These are phyloP conservation scores for Sinapis alba DNA, from an alignment of 441 rosid genomes.

Conservation along the genomic window DNA sequence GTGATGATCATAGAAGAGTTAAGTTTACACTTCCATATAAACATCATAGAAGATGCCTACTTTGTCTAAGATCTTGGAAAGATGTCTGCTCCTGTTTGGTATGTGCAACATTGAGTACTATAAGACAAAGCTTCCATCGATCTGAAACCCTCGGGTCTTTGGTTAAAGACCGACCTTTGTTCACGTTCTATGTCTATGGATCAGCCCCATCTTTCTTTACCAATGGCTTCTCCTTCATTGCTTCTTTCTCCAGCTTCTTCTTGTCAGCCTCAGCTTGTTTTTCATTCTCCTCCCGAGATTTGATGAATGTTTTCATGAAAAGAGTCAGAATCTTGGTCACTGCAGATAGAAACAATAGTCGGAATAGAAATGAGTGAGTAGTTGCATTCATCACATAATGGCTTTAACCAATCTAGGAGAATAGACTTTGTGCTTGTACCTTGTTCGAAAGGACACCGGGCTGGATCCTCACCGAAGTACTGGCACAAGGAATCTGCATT, in stretches of 20 bases:
- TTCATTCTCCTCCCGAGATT: constrained; percentile 3
- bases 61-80: background rate
- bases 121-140: too few species aligned
- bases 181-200: too few species aligned
- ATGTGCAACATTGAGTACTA: too few species aligned
- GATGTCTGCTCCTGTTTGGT: background rate
- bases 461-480: constrained; percentile 98
- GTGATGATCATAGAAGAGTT: constrained; percentile 13
- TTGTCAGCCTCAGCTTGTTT: too few species aligned
- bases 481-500: constrained; percentile 95
- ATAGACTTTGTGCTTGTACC: constrained; percentile 55
- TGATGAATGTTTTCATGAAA: too few species aligned
- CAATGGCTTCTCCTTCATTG: background rate
- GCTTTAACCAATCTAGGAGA: constrained; percentile 53
- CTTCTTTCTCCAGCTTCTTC: too few species aligned
- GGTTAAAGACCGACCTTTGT: too few species aligned
- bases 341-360: constrained; percentile 47
- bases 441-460: constrained; percentile 98
- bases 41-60: constrained; percentile 15
- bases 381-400: background rate
- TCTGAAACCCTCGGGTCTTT: too few species aligned
- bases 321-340: constrained; percentile 81
- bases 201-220: background rate
- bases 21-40: constrained; percentile 25
- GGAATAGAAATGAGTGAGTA: constrained; percentile 43